Percentiles rank a stretch among this genome's conserved stretches.
Evolutionary conservation across 192 early-diverging fungal genomes (phyloP).

Genomic region (Coemansia asiatica): DNA sequence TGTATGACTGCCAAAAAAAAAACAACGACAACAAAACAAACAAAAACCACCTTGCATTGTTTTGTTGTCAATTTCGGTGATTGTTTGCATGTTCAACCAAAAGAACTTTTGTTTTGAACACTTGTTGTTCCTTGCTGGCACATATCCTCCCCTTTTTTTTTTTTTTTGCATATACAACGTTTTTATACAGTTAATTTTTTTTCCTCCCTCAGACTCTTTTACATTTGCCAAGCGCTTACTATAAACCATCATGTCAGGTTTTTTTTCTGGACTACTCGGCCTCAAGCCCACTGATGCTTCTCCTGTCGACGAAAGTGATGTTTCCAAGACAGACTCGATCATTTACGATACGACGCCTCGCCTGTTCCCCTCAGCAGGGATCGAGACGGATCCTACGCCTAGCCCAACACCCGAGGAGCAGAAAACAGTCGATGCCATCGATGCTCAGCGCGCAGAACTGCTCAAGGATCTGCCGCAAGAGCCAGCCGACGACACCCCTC

Average conservation of each 20-base stretch:
- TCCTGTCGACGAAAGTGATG: not conserved
- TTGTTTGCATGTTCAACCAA: not conserved
- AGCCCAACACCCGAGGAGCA: conserved; percentile 39
- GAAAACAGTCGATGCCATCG: conserved; percentile 13
- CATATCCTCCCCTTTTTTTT: conserved; percentile 1
- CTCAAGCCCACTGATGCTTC: conserved; percentile 5
- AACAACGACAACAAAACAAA: not conserved
- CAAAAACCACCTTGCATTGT: not conserved
- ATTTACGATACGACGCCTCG: conserved; percentile 28
- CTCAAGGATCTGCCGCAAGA: conserved; percentile 40
- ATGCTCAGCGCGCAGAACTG: conserved; percentile 19
- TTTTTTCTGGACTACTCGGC: conserved; percentile 29
- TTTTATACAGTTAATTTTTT: not conserved
- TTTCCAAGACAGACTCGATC: not conserved
- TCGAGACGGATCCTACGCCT: conserved; percentile 24
- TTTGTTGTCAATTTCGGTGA: no score
- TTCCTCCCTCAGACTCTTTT: not conserved
- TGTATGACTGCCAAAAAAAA: not conserved
- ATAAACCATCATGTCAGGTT: conserved; percentile 16
- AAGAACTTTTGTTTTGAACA: not conserved
- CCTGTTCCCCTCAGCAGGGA: conserved; percentile 9
- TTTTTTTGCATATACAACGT: not conserved
- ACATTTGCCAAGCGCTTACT: not conserved
- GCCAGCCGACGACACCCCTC: conserved; percentile 16
- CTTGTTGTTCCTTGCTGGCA: not conserved